Conservation (phyloP, 768 basidiomycete genomes). For the Cystobasidium ongulense region DNA sequence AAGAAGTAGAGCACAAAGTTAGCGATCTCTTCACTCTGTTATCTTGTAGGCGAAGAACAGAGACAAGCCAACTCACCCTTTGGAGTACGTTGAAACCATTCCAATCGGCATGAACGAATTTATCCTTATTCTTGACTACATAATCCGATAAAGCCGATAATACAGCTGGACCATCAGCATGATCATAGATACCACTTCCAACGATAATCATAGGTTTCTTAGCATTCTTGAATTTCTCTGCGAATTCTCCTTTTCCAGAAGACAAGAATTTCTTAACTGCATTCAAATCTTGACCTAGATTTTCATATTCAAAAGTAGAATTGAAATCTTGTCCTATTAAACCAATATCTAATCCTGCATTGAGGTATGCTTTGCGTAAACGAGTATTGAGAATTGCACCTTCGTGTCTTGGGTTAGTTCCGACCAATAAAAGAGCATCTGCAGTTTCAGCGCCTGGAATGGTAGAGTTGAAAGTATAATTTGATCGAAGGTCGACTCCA, state of each 20-base stretch:
- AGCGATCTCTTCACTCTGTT: too few relatives aligned
- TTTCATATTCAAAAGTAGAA: conserved; percentile 85
- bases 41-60: neutral
- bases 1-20: neutral
- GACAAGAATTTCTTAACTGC: conserved; percentile 67
- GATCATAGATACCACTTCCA: conserved; percentile 76
- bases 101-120: conserved; percentile 79
- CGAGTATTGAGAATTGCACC: conserved; percentile 95
- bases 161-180: conserved; percentile 68
- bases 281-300: conserved; percentile 68
- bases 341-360: conserved; percentile 75
- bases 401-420: conserved; percentile 94
- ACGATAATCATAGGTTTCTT: conserved; percentile 88
- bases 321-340: conserved; percentile 84
- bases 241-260: conserved; percentile 67
- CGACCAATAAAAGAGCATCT: conserved; percentile 84
- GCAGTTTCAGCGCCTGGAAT: conserved; percentile 85
- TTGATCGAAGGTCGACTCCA: conserved; percentile 82
- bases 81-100: conserved; percentile 90
- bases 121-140: conserved; percentile 66
- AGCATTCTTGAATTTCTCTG: conserved; percentile 74
- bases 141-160: conserved; percentile 70
- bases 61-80: conserved; percentile 52
- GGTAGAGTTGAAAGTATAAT: conserved; percentile 91
- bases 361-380: conserved; percentile 88